Evolutionary conservation across 2,329 filamentous ascomycete genomes (phyloP), one percentile per base, ranked within the genome.

Genomic region (Verticillium isaacii): DNA sequence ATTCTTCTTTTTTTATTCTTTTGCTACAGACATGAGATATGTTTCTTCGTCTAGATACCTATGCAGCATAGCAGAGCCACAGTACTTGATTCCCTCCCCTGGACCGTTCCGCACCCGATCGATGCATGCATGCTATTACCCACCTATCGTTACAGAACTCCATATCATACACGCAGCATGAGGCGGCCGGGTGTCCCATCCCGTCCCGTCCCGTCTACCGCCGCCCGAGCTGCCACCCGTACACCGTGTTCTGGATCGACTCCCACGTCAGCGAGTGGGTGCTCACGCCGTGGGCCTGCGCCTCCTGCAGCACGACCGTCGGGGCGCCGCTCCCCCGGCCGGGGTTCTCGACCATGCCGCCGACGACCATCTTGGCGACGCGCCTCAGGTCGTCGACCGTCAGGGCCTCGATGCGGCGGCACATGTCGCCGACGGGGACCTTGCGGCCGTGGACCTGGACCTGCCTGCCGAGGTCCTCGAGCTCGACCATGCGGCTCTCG

Each of bases 361-460:
- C 86, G 61, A 97, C 87, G 9, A 99, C 89, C 67, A 86, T 80
- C 67, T 80, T 82, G 5, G 95, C 95, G 3, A 98, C 94, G 57
- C 92, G 83, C 36, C 92, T 83, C 66, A 99, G 78, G 74, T 99
- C 95, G 11, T 85, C 70, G 0, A 96, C 86, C 0, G 90, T 96
- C 61, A 99, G 80, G 6, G 80, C 82, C 71, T 97, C 91, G 67
- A 99, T 99, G 72, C 88, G 87, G 58, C 80, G 80, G 72, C 94
- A 97, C 94, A 99, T 98, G 73, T 98, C 93, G 67, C 87, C 86
- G 8, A 97, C 93, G 1, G 94, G 90, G 7, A 98, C 86, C 79
- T 97, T 97, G 67, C 87, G 86, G 25, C 94, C 95, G 73, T 98
- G 93, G n/a, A 97, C 92, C 80, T 98, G 95, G 12, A 99, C 92